Conservation (phyloP, 768 basidiomycete species). For the button mushroom (Agaricus bisporus) region DNA sequence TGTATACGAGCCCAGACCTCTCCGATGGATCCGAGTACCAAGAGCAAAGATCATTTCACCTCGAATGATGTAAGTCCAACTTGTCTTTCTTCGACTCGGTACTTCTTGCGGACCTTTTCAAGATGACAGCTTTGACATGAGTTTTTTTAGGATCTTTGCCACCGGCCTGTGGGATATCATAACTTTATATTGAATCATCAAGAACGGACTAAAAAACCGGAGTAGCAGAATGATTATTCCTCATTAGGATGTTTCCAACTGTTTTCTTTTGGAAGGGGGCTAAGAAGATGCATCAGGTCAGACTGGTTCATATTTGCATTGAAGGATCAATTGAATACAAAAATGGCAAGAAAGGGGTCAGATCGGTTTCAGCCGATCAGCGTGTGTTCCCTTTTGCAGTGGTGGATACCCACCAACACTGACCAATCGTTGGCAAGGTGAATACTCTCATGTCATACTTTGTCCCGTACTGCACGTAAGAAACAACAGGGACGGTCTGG, state of each 20-base stretch:
- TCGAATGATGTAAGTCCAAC: background rate
- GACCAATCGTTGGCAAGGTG: background rate
- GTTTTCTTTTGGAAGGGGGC: too few relatives aligned
- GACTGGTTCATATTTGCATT: background rate
- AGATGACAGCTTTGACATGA: slow-evolving; percentile 2
- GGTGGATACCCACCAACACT: background rate
- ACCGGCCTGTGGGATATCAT: background rate
- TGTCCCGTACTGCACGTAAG: background rate
- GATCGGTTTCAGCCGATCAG: slow-evolving; percentile 1
- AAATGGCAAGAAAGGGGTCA: slow-evolving; percentile 8
- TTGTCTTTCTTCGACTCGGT: background rate
- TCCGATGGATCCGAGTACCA: background rate
- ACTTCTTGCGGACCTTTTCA: background rate
- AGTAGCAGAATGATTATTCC: background rate
- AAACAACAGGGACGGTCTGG: background rate
- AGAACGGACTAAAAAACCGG: too few relatives aligned
- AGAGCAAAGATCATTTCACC: background rate
- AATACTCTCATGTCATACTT: background rate
- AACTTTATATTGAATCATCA: too few relatives aligned
- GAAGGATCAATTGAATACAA: background rate
- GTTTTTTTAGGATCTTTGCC: background rate
- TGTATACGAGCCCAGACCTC: too few relatives aligned
- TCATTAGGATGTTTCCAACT: too few relatives aligned
- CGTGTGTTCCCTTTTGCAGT: background rate
- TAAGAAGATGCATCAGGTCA: background rate